Percentiles rank a stretch among this genome's conserved stretches.
These are phyloP conservation scores for Lasiodiplodia gonubiensis DNA, from an alignment of 2,329 filamentous ascomycete genomes.

Conservation along the genomic window DNA sequence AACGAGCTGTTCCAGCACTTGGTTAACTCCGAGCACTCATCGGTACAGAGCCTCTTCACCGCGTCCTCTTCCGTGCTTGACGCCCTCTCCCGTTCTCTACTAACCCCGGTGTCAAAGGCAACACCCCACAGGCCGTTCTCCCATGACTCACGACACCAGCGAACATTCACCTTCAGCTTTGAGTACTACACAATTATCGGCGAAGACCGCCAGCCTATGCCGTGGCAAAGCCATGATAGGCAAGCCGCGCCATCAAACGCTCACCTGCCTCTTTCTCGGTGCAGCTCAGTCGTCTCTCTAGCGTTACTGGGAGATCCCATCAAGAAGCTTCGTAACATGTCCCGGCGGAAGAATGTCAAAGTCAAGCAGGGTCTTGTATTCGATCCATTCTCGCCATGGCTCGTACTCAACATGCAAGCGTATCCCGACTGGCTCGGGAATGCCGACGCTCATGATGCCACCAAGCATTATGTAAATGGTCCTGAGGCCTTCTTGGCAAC, in stretches of 20 bases:
- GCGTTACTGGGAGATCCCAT: constrained; percentile 60
- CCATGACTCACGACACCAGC: constrained; percentile 54
- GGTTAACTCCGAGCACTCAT: constrained; percentile 53
- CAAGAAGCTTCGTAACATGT: constrained; percentile 56
- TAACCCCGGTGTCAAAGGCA: constrained; percentile 27
- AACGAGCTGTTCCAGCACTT: constrained; percentile 64
- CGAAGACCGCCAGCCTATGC: constrained; percentile 60
- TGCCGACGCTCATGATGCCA: constrained; percentile 61
- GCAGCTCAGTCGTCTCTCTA: constrained; percentile 64
- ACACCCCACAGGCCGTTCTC: constrained; percentile 54
- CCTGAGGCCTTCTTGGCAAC: constrained; percentile 67
- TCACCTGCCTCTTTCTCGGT: constrained; percentile 66
- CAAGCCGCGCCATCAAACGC: constrained; percentile 42
- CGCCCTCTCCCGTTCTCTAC: constrained; percentile 29
- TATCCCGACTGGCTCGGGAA: constrained; percentile 65
- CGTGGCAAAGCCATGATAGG: constrained; percentile 65
- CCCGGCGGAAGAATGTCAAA: constrained; percentile 51
- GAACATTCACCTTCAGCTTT: constrained; percentile 67
- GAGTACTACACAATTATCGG: constrained; percentile 69
- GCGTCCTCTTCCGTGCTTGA: constrained; percentile 7
- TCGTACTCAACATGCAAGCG: constrained; percentile 64
- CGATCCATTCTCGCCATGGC: constrained; percentile 66
- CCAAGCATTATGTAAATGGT: constrained; percentile 64
- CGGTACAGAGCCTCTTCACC: constrained; percentile 31
- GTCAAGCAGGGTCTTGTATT: constrained; percentile 60